Evolutionary conservation across 2,329 filamentous ascomycete genomes (phyloP).

Genomic region (Aspergillus uvarum): DNA sequence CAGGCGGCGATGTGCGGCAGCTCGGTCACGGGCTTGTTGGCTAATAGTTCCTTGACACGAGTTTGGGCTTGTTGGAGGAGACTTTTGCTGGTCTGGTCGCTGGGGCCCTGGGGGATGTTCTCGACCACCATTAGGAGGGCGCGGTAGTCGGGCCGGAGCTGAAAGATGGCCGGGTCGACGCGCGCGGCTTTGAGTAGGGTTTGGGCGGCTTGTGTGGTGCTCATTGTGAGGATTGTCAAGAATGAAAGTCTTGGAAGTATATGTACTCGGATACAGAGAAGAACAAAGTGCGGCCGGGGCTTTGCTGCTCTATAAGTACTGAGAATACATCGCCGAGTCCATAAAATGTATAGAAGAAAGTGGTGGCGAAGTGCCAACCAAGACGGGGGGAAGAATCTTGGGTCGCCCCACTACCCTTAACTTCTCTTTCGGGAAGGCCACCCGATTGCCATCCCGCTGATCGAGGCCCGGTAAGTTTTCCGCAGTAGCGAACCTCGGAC

Average conservation of each 20-base stretch:
- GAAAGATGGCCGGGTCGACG: slow-evolving; percentile 29
- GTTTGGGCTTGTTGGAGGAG: neutral
- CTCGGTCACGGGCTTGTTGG: slow-evolving; percentile 23
- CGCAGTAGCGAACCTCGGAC: too few species aligned
- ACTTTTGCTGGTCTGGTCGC: slow-evolving; percentile 19
- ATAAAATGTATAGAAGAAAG: too few species aligned
- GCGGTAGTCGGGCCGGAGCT: slow-evolving; percentile 40
- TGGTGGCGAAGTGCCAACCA: neutral
- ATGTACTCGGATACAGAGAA: too few species aligned
- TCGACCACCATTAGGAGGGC: slow-evolving; percentile 37
- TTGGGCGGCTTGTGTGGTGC: neutral
- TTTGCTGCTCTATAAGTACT: too few species aligned
- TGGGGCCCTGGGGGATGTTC: slow-evolving; percentile 33
- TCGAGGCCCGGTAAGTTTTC: too few species aligned
- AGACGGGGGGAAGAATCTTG: neutral
- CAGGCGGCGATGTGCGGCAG: slow-evolving; percentile 40
- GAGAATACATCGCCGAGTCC: too few species aligned
- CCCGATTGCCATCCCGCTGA: too few species aligned
- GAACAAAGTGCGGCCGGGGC: too few species aligned
- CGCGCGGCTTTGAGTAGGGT: slow-evolving; percentile 1
- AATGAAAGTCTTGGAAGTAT: neutral
- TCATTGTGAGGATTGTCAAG: neutral
- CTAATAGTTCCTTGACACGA: neutral
- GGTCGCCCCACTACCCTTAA: neutral
- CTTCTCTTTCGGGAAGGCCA: neutral